Percentiles rank a stretch among this genome's conserved stretches.
phyloP scores from a whole-genome alignment of 2,329 filamentous ascomycete species.

The Ophiostoma tasmaniense region DNA sequence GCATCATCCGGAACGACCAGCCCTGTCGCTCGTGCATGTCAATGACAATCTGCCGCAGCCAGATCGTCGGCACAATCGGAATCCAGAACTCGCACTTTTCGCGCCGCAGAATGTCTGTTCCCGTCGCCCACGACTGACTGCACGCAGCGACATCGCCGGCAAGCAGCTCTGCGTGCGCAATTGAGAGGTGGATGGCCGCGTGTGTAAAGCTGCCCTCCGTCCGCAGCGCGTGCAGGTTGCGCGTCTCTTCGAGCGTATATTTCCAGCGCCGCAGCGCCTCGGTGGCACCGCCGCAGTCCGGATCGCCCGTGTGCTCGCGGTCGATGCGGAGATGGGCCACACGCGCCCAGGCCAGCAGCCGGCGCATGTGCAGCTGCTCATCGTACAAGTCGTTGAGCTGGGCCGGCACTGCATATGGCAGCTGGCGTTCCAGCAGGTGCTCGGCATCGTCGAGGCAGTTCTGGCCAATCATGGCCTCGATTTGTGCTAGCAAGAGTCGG shows the following conservation, averaged over 20 bases:
- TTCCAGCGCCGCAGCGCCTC: constrained; percentile 11
- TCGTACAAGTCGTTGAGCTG: constrained; percentile 28
- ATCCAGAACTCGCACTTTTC: constrained; percentile 29
- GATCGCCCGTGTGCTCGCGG: neutral
- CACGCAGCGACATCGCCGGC: constrained; percentile 17
- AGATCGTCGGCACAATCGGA: constrained; percentile 25
- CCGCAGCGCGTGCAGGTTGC: neutral
- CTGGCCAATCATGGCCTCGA: constrained; percentile 24
- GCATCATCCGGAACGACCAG: constrained; percentile 29
- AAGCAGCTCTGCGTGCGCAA: constrained; percentile 25
- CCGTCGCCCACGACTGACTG: constrained; percentile 21
- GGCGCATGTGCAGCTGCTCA: constrained; percentile 27
- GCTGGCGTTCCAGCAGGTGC: constrained; percentile 10
- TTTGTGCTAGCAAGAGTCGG: constrained; percentile 23
- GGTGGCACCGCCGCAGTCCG: neutral
- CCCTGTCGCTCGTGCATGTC: constrained; percentile 23
- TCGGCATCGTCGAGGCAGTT: constrained; percentile 18
- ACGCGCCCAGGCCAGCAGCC: constrained; percentile 24
- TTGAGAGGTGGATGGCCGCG: constrained; percentile 25
- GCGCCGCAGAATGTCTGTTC: constrained; percentile 15
- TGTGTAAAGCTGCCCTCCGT: constrained; percentile 21
- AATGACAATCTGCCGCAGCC: constrained; percentile 25
- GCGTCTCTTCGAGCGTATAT: constrained; percentile 17
- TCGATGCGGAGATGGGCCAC: constrained; percentile 19
- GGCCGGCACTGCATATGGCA: constrained; percentile 19